A percentile compares a stretch with the other conserved stretches of the same genome.
Conservation (phyloP, 192 early-diverging fungal genomes). For the Linnemannia hyalina region DNA sequence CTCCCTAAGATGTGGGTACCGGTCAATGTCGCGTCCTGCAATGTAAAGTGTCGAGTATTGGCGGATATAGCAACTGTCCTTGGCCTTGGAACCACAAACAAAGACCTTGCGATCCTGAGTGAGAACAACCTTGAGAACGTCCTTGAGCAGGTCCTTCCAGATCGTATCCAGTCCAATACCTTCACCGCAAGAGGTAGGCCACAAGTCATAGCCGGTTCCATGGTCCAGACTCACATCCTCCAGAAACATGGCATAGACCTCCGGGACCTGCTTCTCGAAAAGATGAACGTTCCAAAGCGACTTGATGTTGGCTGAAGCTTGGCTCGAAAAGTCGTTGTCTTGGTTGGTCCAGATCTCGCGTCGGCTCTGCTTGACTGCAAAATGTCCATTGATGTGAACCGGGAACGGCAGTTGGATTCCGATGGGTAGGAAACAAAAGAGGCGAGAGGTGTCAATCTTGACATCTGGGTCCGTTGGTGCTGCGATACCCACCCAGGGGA, state of each 20-base stretch:
- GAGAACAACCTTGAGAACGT: not conserved
- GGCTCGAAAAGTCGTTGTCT: slow-evolving; percentile 27
- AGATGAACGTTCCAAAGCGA: slow-evolving; percentile 46
- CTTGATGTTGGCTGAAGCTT: slow-evolving; percentile 36
- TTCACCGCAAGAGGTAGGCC: slow-evolving; percentile 8
- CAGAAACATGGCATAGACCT: slow-evolving; percentile 35
- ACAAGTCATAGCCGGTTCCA: slow-evolving; percentile 23
- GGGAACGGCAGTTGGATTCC: slow-evolving; percentile 41
- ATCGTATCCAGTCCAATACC: slow-evolving; percentile 15
- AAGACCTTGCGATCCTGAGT: slow-evolving; percentile 12
- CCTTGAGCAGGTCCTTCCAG: slow-evolving; percentile 12
- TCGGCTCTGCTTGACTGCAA: slow-evolving; percentile 55
- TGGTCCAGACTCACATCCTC: slow-evolving; percentile 7
- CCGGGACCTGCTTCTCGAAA: slow-evolving; percentile 26
- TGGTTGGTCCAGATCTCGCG: slow-evolving; percentile 51
- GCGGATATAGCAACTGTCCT: not conserved
- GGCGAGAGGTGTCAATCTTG: slow-evolving; percentile 9
- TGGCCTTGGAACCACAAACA: not conserved
- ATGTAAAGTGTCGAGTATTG: not conserved
- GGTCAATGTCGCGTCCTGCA: slow-evolving; percentile 17
- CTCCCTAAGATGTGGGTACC: slow-evolving; percentile 8
- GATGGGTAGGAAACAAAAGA: slow-evolving; percentile 60
- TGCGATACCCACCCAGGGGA: slow-evolving; percentile 58
- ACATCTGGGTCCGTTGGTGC: slow-evolving; percentile 6
- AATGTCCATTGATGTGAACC: slow-evolving; percentile 57